Conservation (phyloP, 176 grass and related monocot species). For the Lolium perenne region DNA sequence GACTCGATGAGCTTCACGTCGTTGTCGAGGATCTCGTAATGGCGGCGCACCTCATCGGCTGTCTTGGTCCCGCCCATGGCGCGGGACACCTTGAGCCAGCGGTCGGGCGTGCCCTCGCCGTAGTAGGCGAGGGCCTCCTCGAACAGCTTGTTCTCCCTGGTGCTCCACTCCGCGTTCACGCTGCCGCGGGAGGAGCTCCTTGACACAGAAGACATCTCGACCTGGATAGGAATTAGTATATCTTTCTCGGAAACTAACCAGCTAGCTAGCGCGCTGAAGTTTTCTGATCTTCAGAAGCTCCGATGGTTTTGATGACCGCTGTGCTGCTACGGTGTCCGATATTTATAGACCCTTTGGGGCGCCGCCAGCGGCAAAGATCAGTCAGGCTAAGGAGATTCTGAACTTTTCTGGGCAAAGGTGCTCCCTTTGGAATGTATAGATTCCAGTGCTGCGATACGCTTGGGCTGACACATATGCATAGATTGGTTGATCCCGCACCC, state of each 20-base stretch:
- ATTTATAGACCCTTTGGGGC: slow-evolving; percentile 51
- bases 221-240: slow-evolving; percentile 16
- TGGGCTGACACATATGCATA: slow-evolving; percentile 6
- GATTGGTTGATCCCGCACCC: background rate
- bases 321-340: slow-evolving; percentile 34
- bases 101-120: slow-evolving; percentile 76
- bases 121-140: slow-evolving; percentile 79
- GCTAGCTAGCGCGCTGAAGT: slow-evolving; percentile 11
- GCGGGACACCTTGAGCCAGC: slow-evolving; percentile 82
- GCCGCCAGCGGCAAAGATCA: background rate
- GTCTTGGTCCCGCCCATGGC: slow-evolving; percentile 79
- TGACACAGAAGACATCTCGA: slow-evolving; percentile 58
- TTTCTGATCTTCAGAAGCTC: slow-evolving; percentile 25
- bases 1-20: slow-evolving; percentile 66
- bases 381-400: slow-evolving; percentile 3
- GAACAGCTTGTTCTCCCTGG: slow-evolving; percentile 83
- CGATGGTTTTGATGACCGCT: slow-evolving; percentile 31
- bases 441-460: background rate
- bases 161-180: slow-evolving; percentile 57
- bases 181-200: slow-evolving; percentile 41
- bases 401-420: slow-evolving; percentile 5
- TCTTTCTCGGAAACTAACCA: slow-evolving; percentile 20
- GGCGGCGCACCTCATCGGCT: slow-evolving; percentile 75
- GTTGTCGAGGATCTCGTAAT: slow-evolving; percentile 65
- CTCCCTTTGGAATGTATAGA: slow-evolving; percentile 21